A percentile compares a stretch with the other conserved stretches of the same genome.
phyloP scores from a whole-genome alignment of 148 eudicot species.

The Rhododendron molle region DNA sequence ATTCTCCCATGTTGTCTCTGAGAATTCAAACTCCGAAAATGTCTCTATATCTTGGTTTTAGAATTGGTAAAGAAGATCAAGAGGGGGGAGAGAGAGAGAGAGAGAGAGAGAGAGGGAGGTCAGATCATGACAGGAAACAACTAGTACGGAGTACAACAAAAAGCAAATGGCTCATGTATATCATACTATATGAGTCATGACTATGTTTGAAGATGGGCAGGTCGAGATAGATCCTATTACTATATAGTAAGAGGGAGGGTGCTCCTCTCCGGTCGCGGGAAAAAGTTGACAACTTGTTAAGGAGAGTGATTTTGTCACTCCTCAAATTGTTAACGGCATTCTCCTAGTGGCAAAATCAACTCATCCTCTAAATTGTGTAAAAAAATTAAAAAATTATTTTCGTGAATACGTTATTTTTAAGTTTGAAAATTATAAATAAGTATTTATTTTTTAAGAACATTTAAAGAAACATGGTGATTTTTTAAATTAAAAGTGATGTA shows the following conservation, averaged over 20 bases:
- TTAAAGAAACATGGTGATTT: no score
- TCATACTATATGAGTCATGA: background rate
- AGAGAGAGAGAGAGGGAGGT: background rate
- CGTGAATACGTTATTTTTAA: no score
- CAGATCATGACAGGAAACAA: background rate
- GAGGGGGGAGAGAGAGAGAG: background rate
- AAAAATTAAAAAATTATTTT: no score
- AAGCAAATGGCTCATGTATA: background rate
- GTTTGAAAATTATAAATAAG: no score
- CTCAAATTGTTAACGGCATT: no score
- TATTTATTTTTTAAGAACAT: no score
- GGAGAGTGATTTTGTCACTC: no score
- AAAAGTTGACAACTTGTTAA: no score
- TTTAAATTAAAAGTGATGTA: no score
- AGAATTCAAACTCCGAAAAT: background rate
- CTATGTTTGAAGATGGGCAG: background rate
- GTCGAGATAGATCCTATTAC: background rate
- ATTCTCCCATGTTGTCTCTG: conserved; percentile 23
- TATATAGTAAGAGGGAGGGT: background rate
- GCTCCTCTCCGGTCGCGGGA: background rate
- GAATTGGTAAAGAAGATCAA: background rate
- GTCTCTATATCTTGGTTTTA: background rate
- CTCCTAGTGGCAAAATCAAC: no score
- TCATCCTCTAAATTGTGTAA: no score
- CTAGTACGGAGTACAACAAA: background rate